Evolutionary conservation across 371 early-diverging fungal genomes (phyloP).

Genomic region (Paraphysoderma sedebokerense): DNA sequence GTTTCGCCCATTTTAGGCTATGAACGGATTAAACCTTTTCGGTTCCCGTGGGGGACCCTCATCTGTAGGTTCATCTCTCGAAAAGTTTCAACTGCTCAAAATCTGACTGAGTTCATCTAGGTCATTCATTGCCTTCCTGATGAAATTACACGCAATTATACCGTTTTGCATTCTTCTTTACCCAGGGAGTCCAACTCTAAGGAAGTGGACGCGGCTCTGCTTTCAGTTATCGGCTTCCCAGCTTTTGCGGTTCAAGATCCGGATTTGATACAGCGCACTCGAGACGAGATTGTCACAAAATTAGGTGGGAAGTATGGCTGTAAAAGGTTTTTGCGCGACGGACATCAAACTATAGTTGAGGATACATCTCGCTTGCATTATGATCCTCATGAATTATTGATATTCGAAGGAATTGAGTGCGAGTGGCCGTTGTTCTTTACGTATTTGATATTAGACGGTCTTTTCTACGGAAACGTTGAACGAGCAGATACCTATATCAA

Average conservation of each 20-base stretch:
- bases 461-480: constrained; percentile 44
- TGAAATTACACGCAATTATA: constrained; percentile 68
- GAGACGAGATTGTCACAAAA: constrained; percentile 60
- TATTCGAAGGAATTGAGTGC: constrained; percentile 75
- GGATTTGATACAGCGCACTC: constrained; percentile 39
- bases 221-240: constrained; percentile 75
- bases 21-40: constrained; percentile 75
- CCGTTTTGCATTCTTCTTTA: constrained; percentile 60
- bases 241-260: constrained; percentile 70
- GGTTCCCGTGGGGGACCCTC: constrained; percentile 61
- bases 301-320: constrained; percentile 69
- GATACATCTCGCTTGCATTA: constrained; percentile 64
- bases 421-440: constrained; percentile 90
- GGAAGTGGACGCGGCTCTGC: constrained; percentile 72
- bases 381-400: constrained; percentile 60
- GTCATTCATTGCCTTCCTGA: constrained; percentile 71
- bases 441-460: constrained; percentile 67
- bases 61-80: constrained; percentile 27
- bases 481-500: constrained; percentile 53
- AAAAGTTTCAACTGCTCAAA: background rate
- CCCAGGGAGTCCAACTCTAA: constrained; percentile 79
- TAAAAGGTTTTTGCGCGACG: constrained; percentile 77
- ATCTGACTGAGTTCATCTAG: constrained; percentile 7
- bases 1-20: too few species aligned
- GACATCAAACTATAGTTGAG: constrained; percentile 71